These are phyloP conservation scores for Venturia pyrina DNA, from an alignment of 2,329 filamentous ascomycete genomes.

Conservation along the genomic window DNA sequence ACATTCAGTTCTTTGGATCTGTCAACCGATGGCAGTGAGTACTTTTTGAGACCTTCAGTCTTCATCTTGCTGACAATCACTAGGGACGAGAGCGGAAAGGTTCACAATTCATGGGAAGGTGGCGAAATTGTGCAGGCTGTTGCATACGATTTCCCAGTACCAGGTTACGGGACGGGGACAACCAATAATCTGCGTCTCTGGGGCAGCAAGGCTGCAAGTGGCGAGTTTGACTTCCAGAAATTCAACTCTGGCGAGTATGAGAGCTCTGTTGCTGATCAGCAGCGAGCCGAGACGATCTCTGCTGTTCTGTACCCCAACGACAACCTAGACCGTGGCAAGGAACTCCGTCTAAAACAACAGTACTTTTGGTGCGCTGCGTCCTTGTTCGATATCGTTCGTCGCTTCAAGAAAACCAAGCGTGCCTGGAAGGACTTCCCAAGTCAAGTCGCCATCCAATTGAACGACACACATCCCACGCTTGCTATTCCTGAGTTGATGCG, in stretches of 20 bases:
- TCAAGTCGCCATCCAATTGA: conserved; percentile 93
- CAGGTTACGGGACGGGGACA: conserved; percentile 78
- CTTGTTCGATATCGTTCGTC: conserved; percentile 87
- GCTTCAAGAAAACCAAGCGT: conserved; percentile 95
- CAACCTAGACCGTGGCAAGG: conserved; percentile 91
- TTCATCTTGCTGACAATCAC: conserved; percentile 14
- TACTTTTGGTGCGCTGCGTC: conserved; percentile 99
- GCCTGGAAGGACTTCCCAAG: conserved; percentile 87
- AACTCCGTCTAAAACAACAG: conserved; percentile 95
- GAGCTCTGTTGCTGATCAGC: conserved; percentile 94
- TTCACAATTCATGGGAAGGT: conserved; percentile 71
- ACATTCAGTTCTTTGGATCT: conserved; percentile 91
- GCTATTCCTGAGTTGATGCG: conserved; percentile 94
- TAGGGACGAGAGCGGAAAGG: conserved; percentile 68
- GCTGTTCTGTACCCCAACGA: conserved; percentile 96
- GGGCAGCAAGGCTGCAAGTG: conserved; percentile 94
- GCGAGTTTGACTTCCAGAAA: conserved; percentile 98
- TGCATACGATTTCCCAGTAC: conserved; percentile 84
- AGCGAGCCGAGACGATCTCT: conserved; percentile 97
- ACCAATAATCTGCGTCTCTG: conserved; percentile 96
- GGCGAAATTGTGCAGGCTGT: conserved; percentile 88
- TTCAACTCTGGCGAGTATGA: conserved; percentile 99
- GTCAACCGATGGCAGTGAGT: conserved; percentile 56
- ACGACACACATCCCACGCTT: conserved; percentile 93
- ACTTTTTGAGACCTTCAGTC: background rate